A percentile compares a stretch with the other conserved stretches of the same genome.
These are phyloP conservation scores for Stagonosporopsis cucurbitacearum DNA, from an alignment of 2,329 filamentous ascomycete genomes.

Conservation along the genomic window DNA sequence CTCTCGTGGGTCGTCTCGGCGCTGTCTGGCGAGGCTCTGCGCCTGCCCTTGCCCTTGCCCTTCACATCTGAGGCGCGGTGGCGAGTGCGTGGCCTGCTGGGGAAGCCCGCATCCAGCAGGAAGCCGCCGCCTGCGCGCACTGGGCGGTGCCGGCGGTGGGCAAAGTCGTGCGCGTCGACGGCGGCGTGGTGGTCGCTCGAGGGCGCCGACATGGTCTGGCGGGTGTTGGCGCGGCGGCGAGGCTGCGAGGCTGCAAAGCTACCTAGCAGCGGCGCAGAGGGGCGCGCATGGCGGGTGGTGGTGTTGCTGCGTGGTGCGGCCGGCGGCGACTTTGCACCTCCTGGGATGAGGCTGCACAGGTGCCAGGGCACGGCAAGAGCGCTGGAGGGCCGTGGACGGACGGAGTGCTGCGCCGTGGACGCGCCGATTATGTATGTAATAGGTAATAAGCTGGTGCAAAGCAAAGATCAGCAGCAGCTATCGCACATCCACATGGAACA, in stretches of 20 bases:
- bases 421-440: no score
- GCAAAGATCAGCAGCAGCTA: no score
- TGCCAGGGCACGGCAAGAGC: conserved; percentile 5
- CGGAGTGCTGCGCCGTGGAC: neutral
- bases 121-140: conserved; percentile 53
- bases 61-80: conserved; percentile 41
- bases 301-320: neutral
- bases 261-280: conserved; percentile 35
- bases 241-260: no score
- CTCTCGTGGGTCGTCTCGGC: neutral
- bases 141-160: conserved; percentile 36
- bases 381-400: neutral
- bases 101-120: conserved; percentile 53
- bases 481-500: no score
- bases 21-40: conserved; percentile 16
- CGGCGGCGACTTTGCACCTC: neutral
- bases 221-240: conserved; percentile 15
- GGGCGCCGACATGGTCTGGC: conserved; percentile 39
- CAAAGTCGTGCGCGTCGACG: conserved; percentile 42
- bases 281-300: conserved; percentile 36
- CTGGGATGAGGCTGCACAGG: neutral
- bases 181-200: conserved; percentile 43
- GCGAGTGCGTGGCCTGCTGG: conserved; percentile 29
- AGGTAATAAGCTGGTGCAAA: no score
- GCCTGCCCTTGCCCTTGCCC: conserved; percentile 46